Percentiles rank a stretch among this genome's conserved stretches.
Evolutionary conservation across 768 basidiomycete genomes (phyloP).

Genomic region (Crucibulum laeve): DNA sequence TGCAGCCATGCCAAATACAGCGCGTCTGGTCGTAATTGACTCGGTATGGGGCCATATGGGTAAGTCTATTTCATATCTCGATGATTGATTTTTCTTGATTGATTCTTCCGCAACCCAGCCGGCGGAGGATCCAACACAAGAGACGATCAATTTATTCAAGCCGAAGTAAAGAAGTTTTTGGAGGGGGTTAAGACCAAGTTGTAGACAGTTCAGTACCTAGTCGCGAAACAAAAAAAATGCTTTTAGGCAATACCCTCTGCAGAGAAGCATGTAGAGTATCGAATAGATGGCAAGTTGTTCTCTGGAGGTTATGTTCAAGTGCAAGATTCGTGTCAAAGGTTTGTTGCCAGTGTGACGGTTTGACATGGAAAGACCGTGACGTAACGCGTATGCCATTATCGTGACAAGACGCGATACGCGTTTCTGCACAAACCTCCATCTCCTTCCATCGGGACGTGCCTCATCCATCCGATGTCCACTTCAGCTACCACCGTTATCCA

Average conservation of each 20-base stretch:
- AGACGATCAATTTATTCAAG: slow-evolving; percentile 38
- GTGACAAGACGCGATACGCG: slow-evolving; percentile 2
- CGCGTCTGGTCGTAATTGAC: slow-evolving; percentile 46
- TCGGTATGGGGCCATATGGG: slow-evolving; percentile 58
- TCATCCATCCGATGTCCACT: neutral
- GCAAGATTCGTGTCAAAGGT: too few species aligned
- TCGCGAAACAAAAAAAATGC: too few species aligned
- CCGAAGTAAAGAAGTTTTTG: slow-evolving; percentile 40
- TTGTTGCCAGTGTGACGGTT: too few species aligned
- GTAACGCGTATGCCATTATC: too few species aligned
- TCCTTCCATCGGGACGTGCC: neutral
- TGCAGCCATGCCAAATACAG: slow-evolving; percentile 30
- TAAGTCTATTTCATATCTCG: slow-evolving; percentile 15
- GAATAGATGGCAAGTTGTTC: too few species aligned
- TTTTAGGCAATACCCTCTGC: too few species aligned
- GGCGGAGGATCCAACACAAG: slow-evolving; percentile 36
- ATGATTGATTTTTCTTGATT: slow-evolving; percentile 1
- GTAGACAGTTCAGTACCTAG: too few species aligned
- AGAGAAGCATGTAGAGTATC: too few species aligned
- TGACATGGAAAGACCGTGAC: too few species aligned
- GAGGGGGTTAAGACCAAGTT: too few species aligned
- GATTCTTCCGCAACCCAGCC: slow-evolving; percentile 19
- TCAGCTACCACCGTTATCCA: neutral
- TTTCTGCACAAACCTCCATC: too few species aligned
- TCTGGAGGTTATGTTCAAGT: too few species aligned